Conservation (phyloP, 345 rosid genomes). For the Citrus medica region DNA sequence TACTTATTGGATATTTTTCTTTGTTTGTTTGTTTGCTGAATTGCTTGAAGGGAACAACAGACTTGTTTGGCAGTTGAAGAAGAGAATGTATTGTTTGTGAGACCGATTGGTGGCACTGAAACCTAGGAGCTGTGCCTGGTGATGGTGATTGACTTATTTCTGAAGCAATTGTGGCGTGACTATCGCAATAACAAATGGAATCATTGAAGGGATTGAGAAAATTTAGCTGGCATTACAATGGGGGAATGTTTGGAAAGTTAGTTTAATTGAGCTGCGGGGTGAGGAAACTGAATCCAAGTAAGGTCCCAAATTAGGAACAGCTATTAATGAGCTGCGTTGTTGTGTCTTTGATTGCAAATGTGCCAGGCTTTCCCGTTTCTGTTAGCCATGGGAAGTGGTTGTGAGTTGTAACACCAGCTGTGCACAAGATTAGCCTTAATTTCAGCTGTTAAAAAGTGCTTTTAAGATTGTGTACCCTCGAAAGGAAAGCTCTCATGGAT, state of each 20-base stretch:
- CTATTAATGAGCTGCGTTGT: not conserved
- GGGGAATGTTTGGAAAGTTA: not conserved
- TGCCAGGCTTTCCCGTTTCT: not conserved
- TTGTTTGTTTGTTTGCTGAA: not conserved
- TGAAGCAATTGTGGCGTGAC: not conserved
- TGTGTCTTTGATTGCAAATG: not conserved
- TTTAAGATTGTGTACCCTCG: not conserved
- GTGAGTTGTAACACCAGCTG: not conserved
- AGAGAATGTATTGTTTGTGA: not conserved
- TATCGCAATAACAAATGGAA: constrained; percentile 3
- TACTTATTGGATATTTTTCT: not conserved
- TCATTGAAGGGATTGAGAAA: not conserved
- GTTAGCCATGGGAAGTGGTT: not conserved
- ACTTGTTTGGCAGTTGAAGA: not conserved
- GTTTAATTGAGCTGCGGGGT: not conserved
- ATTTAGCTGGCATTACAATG: not conserved
- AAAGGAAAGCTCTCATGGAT: not conserved
- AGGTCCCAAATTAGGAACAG: not conserved
- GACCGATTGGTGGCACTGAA: not conserved
- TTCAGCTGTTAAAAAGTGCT: not conserved
- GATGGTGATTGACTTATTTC: not conserved
- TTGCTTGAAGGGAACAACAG: not conserved
- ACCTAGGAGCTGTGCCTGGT: not conserved
- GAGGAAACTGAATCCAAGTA: not conserved
- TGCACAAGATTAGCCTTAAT: not conserved